Evolutionary conservation across 768 basidiomycete genomes (phyloP), one percentile per base, ranked within the genome.

Genomic region (Mycena indigotica): DNA sequence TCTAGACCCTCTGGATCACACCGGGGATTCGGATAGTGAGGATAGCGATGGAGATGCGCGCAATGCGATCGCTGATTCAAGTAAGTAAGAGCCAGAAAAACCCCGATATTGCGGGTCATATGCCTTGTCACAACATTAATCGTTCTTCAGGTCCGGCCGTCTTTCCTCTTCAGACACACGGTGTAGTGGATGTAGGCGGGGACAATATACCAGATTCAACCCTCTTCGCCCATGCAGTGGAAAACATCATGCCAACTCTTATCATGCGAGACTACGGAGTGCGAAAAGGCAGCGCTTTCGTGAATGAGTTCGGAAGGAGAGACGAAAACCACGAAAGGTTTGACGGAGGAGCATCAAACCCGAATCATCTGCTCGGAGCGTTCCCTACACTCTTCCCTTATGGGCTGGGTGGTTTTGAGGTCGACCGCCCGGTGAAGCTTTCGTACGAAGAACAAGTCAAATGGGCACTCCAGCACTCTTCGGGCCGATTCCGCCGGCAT

Each of bases 321-420:
- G 60, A 66, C 28, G n/a, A n/a, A n/a, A 39, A 53, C 1, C 60
- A 64, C 3, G 21, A 32, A n/a, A n/a, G 62, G 17, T 62, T 41
- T 23, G 61, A 69, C 19, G 70, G 68, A 2, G 68, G 66, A n/a
- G 55, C 65, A 0, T 56, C 61, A 15, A 60, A 70, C 46, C 61
- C 68, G 0, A 72, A 73, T 50, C 72, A 72, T 44, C 32, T 72
- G 0, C 57, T 73, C 12, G 72, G 70, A 1, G 48, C 65, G 10
- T 77, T 73, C 49, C 74, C 73, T 0, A 51, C 50, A 0, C 63
- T 75, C 0, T 77, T 73, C 53, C 74, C 75, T 3, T 77, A 74
- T 62, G 76, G 10, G 16, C 23, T 32, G 17, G 75, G 75, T 0
- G 74, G 73, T 0, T 65, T 76, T 30, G 75, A 77, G 52, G 61